phyloP scores from a whole-genome alignment of 305 asterid species.

The Ajuga reptans region DNA sequence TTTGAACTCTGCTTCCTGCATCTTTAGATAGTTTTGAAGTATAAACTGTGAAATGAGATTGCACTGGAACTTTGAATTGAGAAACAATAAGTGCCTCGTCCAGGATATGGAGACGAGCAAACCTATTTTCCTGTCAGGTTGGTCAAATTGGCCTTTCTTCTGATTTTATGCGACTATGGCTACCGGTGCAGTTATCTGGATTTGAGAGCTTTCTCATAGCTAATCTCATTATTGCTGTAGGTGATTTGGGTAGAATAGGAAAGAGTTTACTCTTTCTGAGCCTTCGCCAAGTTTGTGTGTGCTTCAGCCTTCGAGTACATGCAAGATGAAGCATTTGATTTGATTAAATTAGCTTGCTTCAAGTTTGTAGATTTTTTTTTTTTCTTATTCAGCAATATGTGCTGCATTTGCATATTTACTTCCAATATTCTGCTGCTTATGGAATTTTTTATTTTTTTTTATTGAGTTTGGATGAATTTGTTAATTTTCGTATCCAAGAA shows the following conservation, averaged over 20 bases:
- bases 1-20: not conserved
- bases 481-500: not conserved
- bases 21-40: not conserved
- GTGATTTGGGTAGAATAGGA: too few relatives aligned
- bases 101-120: not conserved
- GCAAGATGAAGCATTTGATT: not conserved
- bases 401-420: not conserved
- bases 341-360: not conserved
- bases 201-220: not conserved
- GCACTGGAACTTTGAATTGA: not conserved
- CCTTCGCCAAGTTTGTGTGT: not conserved
- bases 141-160: not conserved
- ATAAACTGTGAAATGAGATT: not conserved
- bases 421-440: not conserved
- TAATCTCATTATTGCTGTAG: not conserved
- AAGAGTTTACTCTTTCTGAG: too few relatives aligned
- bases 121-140: not conserved
- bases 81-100: not conserved
- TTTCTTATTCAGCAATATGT: not conserved
- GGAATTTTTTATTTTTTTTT: not conserved
- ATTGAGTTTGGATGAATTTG: not conserved
- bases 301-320: not conserved
- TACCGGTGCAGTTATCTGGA: not conserved
- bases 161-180: not conserved
- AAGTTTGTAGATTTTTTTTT: not conserved